Evolutionary conservation across 208 protist genomes (phyloP), one percentile per base, ranked within the genome.

Genomic region (Acanthamoeba polyphaga): DNA sequence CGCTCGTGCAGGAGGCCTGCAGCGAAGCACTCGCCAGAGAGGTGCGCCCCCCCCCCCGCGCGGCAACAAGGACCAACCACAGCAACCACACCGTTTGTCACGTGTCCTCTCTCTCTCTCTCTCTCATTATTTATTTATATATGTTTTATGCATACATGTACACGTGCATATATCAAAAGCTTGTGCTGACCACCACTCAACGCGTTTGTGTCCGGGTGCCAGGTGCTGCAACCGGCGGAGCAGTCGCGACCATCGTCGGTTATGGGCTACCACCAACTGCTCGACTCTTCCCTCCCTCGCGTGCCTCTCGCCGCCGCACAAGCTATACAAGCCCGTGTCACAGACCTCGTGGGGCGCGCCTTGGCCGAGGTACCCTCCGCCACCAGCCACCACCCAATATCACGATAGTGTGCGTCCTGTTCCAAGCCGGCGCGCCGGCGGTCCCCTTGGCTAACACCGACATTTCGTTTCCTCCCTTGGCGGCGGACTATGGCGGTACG

Each of bases 1-100:
- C 46, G 24, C 82, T 89, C 17, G 82, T 89, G 15, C 51, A 89
- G 38, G 82, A 89, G 24, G 82, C 82, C 27, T 89, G 82, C 51
- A 89, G 55, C 29, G 55, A 58, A 34, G 82, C 82, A 10, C 82
- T 89, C 15, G 4, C 82, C 12, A 89, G 27, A 4, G 51, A 89
- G 82, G 82, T 62, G 34, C 51, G 51, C 12, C 12, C 51, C 8
- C 51, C 12, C 12, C 51, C 51, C 5, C 5, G 5, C 8, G 5
- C 51, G 51, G 5, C 51, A 55, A 15, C 51, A 5, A 55, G 12
- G 5, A 12, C 51, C 8, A 5, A 12, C 12, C 12, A 55, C 51
- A 55, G 51, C 51, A 12, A 66, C 22, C 12, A 66, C 60, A 27
- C 15, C 60, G 60, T 22, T 72, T 38, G 5, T 22, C 10, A 38